These are phyloP conservation scores for Neonectria neomacrospora DNA, from an alignment of 2,329 filamentous ascomycete species.

Conservation along the genomic window DNA sequence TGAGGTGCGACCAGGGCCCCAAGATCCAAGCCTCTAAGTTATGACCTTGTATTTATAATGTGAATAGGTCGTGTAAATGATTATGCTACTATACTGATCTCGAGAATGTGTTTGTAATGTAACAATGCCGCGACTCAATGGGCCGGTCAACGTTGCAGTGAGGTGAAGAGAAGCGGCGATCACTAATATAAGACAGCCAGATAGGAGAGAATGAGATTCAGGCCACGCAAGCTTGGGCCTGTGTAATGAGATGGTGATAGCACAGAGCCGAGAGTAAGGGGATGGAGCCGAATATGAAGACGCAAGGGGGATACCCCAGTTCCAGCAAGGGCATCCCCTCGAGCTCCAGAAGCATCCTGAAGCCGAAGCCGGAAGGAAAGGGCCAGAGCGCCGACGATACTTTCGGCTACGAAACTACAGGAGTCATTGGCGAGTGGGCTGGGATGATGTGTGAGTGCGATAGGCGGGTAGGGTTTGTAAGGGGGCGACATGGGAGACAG, in stretches of 20 bases:
- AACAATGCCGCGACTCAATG: not conserved
- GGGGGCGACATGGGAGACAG: not conserved
- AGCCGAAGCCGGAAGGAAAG: conserved; percentile 4
- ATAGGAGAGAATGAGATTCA: not conserved
- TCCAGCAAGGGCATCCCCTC: conserved; percentile 4
- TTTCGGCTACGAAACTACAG: not conserved
- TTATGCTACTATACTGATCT: not conserved
- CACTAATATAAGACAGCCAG: not conserved
- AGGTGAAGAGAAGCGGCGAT: not conserved
- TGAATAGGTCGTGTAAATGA: not conserved
- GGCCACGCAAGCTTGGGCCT: not conserved
- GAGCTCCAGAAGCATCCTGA: conserved; percentile 9
- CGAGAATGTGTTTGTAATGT: not conserved
- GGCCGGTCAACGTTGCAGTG: not conserved
- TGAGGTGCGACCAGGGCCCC: too few species aligned
- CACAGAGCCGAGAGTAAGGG: conserved; percentile 19
- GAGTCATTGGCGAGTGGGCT: not conserved
- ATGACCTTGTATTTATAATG: too few species aligned
- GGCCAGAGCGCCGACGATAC: not conserved
- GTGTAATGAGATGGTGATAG: conserved; percentile 1
- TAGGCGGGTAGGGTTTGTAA: not conserved
- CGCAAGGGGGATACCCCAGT: conserved; percentile 9
- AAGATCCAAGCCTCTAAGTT: too few species aligned
- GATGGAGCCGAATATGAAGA: not conserved
- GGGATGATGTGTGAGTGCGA: not conserved